Evolutionary conservation across 257 asterid genomes (phyloP).

Genomic region (Primulina tabacum): DNA sequence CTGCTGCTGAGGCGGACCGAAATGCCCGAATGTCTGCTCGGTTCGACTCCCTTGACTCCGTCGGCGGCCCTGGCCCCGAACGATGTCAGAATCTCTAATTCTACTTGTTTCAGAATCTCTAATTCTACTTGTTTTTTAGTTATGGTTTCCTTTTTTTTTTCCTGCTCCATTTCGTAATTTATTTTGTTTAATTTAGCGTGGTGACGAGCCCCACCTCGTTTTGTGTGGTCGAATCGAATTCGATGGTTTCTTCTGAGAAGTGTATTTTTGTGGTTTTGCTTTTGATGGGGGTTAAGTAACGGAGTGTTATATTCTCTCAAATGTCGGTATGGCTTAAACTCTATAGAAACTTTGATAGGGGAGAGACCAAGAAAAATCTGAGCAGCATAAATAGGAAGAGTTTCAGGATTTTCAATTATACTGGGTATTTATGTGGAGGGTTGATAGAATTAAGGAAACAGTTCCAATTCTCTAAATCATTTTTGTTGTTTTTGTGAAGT

Average conservation of each 20-base stretch:
- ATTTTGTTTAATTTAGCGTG: neutral
- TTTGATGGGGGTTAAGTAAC: too few species aligned
- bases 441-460: neutral
- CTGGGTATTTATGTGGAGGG: neutral
- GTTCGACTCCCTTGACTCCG: conserved; percentile 73
- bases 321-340: too few species aligned
- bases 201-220: neutral
- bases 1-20: conserved; percentile 75
- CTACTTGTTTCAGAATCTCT: conserved; percentile 23
- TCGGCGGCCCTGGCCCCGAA: conserved; percentile 96
- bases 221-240: neutral
- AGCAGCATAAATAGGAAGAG: neutral
- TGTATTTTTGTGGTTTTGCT: too few species aligned
- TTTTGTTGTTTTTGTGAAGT: neutral
- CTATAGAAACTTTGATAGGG: neutral
- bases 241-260: neutral
- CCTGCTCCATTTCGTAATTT: neutral
- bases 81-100: conserved; percentile 58
- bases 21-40: conserved; percentile 84
- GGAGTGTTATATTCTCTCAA: neutral
- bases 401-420: neutral
- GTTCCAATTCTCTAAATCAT: neutral
- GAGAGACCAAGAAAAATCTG: neutral
- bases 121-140: conserved; percentile 16
- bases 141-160: neutral